Evolutionary conservation across 352 stramenopile species (phyloP).

Genomic region (Globisporangium canariense): DNA sequence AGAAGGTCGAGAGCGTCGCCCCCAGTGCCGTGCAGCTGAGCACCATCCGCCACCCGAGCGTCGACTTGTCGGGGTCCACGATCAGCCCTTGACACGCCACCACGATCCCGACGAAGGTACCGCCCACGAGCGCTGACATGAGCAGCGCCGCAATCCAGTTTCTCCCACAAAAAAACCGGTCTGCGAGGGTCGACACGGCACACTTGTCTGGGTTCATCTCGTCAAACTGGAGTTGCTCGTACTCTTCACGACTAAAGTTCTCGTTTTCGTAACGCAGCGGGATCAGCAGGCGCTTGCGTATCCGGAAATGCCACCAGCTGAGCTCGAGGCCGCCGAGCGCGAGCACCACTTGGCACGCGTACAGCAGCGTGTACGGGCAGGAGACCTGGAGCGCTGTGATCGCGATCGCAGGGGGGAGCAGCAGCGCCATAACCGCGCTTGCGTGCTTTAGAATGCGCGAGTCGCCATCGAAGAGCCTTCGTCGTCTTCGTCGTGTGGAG

Average conservation of each 20-base stretch:
- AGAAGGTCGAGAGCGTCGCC: conserved; percentile 27
- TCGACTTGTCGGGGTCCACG: conserved; percentile 8
- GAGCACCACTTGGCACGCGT: conserved; percentile 29
- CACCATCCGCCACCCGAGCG: conserved; percentile 27
- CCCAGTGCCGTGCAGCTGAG: conserved; percentile 24
- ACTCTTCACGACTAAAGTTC: conserved; percentile 20
- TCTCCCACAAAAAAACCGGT: conserved; percentile 18
- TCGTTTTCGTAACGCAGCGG: conserved; percentile 7
- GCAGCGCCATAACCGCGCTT: conserved; percentile 14
- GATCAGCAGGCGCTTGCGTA: conserved; percentile 43
- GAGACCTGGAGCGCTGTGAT: conserved; percentile 38
- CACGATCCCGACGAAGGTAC: conserved; percentile 15
- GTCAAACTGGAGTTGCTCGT: conserved; percentile 21
- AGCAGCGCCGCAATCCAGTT: conserved; percentile 18
- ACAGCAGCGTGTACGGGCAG: conserved; percentile 34
- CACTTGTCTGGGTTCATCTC: conserved; percentile 26
- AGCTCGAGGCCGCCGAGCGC: conserved; percentile 42
- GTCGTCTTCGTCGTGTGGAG: not conserved
- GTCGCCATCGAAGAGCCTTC: not conserved
- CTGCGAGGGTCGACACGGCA: conserved; percentile 28
- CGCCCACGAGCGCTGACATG: conserved; percentile 13
- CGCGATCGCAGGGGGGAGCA: conserved; percentile 27
- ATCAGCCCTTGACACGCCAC: conserved; percentile 12
- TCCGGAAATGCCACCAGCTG: conserved; percentile 62
- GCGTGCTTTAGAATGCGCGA: not conserved